These are phyloP conservation scores for Boletellus sp. DNA, from an alignment of 768 basidiomycete genomes.

Conservation along the genomic window DNA sequence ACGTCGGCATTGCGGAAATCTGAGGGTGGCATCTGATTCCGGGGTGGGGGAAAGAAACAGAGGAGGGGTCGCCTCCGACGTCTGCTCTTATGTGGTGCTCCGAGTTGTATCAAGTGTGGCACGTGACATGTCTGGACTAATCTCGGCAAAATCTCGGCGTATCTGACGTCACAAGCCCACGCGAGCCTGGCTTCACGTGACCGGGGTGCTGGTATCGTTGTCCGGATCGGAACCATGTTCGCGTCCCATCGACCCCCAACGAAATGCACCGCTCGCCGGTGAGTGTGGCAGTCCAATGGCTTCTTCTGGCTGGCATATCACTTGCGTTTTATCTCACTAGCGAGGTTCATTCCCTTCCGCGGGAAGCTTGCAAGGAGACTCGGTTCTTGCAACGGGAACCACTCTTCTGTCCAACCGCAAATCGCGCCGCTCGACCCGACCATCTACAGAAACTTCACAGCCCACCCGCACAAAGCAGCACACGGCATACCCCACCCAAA, in stretches of 20 bases:
- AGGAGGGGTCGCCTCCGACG: background rate
- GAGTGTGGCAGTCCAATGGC: background rate
- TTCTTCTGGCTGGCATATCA: background rate
- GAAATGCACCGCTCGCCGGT: constrained; percentile 20
- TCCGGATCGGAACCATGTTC: background rate
- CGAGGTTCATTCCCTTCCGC: constrained; percentile 10
- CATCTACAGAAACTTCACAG: constrained; percentile 10
- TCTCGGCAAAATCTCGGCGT: too few relatives aligned
- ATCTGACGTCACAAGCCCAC: too few relatives aligned
- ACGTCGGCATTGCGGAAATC: constrained; percentile 66
- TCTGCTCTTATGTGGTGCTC: constrained; percentile 5
- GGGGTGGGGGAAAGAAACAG: constrained; percentile 3
- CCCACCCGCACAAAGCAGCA: constrained; percentile 5
- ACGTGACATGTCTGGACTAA: constrained; percentile 17
- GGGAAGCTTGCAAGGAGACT: constrained; percentile 23
- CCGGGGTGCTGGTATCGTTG: background rate
- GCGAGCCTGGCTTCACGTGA: constrained; percentile 21
- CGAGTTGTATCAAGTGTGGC: background rate
- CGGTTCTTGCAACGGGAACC: constrained; percentile 1
- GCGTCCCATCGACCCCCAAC: background rate
- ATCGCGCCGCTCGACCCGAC: constrained; percentile 12
- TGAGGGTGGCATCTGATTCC: constrained; percentile 53
- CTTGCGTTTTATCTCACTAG: background rate
- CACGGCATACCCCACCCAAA: background rate
- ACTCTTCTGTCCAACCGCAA: background rate